These are phyloP conservation scores for Danielia reshetovae DNA, from an alignment of 805 yeast genomes.

Conservation along the genomic window DNA sequence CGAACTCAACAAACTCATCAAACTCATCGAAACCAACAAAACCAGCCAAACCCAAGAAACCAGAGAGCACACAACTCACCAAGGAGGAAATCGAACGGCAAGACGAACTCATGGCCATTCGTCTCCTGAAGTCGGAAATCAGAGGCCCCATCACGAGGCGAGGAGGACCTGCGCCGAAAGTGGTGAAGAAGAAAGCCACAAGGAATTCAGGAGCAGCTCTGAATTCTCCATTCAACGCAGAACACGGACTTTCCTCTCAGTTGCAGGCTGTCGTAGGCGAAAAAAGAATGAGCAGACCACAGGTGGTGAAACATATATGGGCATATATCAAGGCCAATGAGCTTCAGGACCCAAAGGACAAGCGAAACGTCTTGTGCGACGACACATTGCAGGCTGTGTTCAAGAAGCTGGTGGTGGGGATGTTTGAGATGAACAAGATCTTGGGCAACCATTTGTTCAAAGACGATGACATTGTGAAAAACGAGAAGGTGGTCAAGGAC, in stretches of 20 bases:
- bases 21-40: too few species aligned
- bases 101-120: slow-evolving; percentile 51
- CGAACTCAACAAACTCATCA: too few species aligned
- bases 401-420: slow-evolving; percentile 51
- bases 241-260: slow-evolving; percentile 46
- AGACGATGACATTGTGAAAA: slow-evolving; percentile 11
- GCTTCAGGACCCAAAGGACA: slow-evolving; percentile 65
- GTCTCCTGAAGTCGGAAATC: slow-evolving; percentile 36
- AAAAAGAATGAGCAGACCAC: slow-evolving; percentile 54
- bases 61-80: slow-evolving; percentile 15
- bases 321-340: slow-evolving; percentile 58
- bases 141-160: slow-evolving; percentile 17
- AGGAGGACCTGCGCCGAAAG: slow-evolving; percentile 12
- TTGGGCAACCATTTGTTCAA: slow-evolving; percentile 46
- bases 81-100: slow-evolving; percentile 38
- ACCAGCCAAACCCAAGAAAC: too few species aligned
- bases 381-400: slow-evolving; percentile 53
- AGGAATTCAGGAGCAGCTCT: slow-evolving; percentile 13
- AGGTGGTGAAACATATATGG: slow-evolving; percentile 70
- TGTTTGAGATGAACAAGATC: slow-evolving; percentile 57
- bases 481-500: not conserved
- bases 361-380: slow-evolving; percentile 63
- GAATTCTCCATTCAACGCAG: slow-evolving; percentile 39
- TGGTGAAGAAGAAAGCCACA: slow-evolving; percentile 9
- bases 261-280: slow-evolving; percentile 46